Evolutionary conservation across 2,329 filamentous ascomycete species (phyloP).

Genomic region (Fusarium longipes): DNA sequence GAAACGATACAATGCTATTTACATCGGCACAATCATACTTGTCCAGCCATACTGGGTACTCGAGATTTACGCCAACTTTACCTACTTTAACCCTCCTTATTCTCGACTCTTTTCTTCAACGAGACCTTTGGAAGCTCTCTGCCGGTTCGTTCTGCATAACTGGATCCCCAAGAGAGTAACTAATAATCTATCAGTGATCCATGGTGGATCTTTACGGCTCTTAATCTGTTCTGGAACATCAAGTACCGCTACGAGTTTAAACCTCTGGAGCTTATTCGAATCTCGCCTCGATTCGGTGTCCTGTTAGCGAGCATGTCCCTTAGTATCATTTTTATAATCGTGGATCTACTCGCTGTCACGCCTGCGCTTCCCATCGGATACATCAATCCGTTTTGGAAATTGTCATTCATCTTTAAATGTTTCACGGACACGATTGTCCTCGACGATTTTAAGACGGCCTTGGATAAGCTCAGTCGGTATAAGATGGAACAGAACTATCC

Average conservation of each 20-base stretch:
- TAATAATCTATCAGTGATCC: slow-evolving; percentile 60
- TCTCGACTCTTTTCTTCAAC: slow-evolving; percentile 65
- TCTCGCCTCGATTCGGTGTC: slow-evolving; percentile 73
- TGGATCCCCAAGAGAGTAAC: rapidly evolving
- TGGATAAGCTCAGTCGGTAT: slow-evolving; percentile 50
- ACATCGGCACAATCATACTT: slow-evolving; percentile 68
- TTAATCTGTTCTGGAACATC: slow-evolving; percentile 71
- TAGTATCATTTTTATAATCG: slow-evolving; percentile 68
- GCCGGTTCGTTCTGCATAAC: slow-evolving; percentile 54
- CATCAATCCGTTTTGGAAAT: slow-evolving; percentile 40
- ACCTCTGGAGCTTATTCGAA: slow-evolving; percentile 65
- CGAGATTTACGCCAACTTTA: slow-evolving; percentile 73
- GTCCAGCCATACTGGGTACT: slow-evolving; percentile 73
- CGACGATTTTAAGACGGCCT: slow-evolving; percentile 74
- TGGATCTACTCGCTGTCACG: slow-evolving; percentile 71
- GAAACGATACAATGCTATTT: slow-evolving; percentile 61
- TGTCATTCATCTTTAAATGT: slow-evolving; percentile 61
- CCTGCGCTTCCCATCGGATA: slow-evolving; percentile 55
- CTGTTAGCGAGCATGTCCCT: slow-evolving; percentile 70
- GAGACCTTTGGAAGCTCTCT: slow-evolving; percentile 69
- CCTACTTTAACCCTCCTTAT: slow-evolving; percentile 68
- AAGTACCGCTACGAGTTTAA: slow-evolving; percentile 70
- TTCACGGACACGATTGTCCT: slow-evolving; percentile 74
- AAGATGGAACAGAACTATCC: slow-evolving; percentile 29
- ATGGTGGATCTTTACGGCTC: slow-evolving; percentile 74